Evolutionary conservation across 2,329 filamentous ascomycete genomes (phyloP).

Genomic region (Ophidiomyces ophidiicola): DNA sequence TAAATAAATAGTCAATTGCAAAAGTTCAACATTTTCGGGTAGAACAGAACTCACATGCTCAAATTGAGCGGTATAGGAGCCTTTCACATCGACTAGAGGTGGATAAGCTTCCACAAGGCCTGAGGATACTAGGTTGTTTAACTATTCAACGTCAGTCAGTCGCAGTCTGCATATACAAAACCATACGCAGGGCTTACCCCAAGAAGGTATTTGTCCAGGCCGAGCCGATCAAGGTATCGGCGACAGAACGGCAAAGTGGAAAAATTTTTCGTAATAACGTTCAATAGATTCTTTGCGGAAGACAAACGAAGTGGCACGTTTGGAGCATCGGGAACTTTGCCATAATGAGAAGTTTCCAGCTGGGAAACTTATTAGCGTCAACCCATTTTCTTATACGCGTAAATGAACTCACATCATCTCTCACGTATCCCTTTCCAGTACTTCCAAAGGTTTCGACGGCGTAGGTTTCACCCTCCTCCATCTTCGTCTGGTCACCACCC

Average conservation of each 20-base stretch:
- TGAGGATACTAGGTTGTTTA: slow-evolving; percentile 72
- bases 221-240: slow-evolving; percentile 81
- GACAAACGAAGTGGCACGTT: slow-evolving; percentile 65
- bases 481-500: slow-evolving; percentile 76
- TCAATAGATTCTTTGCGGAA: slow-evolving; percentile 75
- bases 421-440: slow-evolving; percentile 77
- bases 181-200: slow-evolving; percentile 47
- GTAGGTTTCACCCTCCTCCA: slow-evolving; percentile 94
- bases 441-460: slow-evolving; percentile 94
- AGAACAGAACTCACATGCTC: slow-evolving; percentile 61
- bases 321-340: slow-evolving; percentile 57
- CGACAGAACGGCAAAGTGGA: slow-evolving; percentile 83
- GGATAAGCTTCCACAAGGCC: slow-evolving; percentile 87
- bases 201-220: slow-evolving; percentile 85
- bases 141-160: slow-evolving; percentile 34
- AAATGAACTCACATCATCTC: slow-evolving; percentile 56
- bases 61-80: slow-evolving; percentile 85
- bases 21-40: neutral
- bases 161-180: neutral
- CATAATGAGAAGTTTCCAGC: slow-evolving; percentile 81
- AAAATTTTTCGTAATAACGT: slow-evolving; percentile 91
- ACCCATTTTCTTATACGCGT: neutral
- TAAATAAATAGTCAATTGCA: slow-evolving; percentile 24
- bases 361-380: slow-evolving; percentile 23
- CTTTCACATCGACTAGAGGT: slow-evolving; percentile 80